Evolutionary conservation across 345 rosid species (phyloP), one percentile per base, ranked within the genome.

Genomic region (Streptanthus diversifolius): DNA sequence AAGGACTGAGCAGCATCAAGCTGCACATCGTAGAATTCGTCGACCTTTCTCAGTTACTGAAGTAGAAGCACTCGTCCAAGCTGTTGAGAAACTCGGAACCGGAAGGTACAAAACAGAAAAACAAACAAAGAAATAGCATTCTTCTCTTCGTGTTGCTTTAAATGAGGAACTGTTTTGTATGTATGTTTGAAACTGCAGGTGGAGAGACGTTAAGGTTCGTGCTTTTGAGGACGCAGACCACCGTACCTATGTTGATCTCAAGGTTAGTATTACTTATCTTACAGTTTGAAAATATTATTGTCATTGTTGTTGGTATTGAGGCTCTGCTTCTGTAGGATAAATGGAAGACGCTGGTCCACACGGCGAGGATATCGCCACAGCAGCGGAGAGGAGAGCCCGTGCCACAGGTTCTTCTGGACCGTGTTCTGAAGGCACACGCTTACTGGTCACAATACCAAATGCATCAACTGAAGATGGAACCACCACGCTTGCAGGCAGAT

Each of bases 31-130:
- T 75, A 88, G 98, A 83, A 91, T 93, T 82, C 95, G 98, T 80
- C 90, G 97, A 82, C 97, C 98, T 73, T 93, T 93, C 91, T 89
- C 97, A 49, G 97, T 93, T 60, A 35, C 87, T 75, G 97, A 93
- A 88, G 98, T 93, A 68, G 98, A 90, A 85, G 92, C 96, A 59
- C 85, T 93, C 44, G 96, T 93, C 48, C 92, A 87, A 71, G 97
- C 98, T 3, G 98, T 93, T 80, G 97, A 93, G 84, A 85, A 89
- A 63, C 91, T 93, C 56, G 98, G 98, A 60, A 93, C 98, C 32
- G 98, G 97, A 81, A 91, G 98, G 97, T 93, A 43, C 8, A 5
- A 25, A 10, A 35, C 32, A 45, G 1, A n/a, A 22, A 80, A 63
- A 45, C 8, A 5, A 58, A 32, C 19, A 32, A 53, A 37, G 32